Percentiles rank a stretch among this genome's conserved stretches.
phyloP scores from a whole-genome alignment of 1,284 basidiomycete species.

The Trametes pubescens region DNA sequence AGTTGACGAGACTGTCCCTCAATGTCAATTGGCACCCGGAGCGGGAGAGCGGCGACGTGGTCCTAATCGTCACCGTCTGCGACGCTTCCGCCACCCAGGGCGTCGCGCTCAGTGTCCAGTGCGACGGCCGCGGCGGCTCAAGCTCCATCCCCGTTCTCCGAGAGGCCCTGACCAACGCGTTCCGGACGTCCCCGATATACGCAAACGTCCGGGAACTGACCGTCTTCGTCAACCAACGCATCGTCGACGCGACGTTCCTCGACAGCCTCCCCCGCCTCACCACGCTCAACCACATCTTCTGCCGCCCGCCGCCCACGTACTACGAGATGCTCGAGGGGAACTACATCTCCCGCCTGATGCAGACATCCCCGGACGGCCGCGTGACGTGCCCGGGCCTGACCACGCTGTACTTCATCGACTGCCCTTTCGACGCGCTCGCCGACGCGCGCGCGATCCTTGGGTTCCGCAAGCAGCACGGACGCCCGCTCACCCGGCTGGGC shows the following conservation, averaged over 20 bases:
- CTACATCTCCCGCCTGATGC: background rate
- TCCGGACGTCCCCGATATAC: background rate
- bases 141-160: background rate
- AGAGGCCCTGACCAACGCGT: background rate
- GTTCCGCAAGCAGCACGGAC: background rate
- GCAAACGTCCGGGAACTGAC: constrained; percentile 7
- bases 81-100: background rate
- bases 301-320: background rate
- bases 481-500: background rate
- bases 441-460: constrained; percentile 1
- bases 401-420: constrained; percentile 10
- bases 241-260: background rate
- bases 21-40: background rate
- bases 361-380: too few relatives aligned
- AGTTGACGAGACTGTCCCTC: background rate
- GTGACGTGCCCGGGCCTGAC: background rate
- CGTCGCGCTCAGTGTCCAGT: too few relatives aligned
- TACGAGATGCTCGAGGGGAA: background rate
- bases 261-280: background rate
- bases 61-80: background rate
- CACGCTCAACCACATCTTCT: constrained; percentile 7
- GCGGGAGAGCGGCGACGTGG: background rate
- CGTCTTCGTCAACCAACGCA: background rate
- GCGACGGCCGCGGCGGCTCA: too few relatives aligned
- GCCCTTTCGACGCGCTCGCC: background rate